Evolutionary conservation across 2,329 filamentous ascomycete species (phyloP).

Genomic region (Chaetothyriales sp.): DNA sequence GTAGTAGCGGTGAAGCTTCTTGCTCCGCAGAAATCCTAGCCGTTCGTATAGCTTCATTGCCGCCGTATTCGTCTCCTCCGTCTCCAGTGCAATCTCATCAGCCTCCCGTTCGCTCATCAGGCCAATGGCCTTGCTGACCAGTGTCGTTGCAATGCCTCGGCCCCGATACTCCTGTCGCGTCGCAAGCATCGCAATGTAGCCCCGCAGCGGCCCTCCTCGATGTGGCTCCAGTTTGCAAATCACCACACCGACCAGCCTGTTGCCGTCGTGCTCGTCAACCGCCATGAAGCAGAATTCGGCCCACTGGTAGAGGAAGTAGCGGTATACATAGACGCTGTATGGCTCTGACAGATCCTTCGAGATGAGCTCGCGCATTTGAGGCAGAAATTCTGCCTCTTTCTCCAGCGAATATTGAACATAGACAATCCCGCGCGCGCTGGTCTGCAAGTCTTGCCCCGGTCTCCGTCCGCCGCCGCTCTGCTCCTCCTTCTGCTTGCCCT

Average conservation of each 20-base stretch:
- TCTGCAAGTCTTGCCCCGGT: conserved; percentile 6
- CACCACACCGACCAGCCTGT: conserved; percentile 71
- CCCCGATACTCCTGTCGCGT: conserved; percentile 68
- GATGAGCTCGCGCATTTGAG: conserved; percentile 81
- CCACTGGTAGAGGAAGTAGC: conserved; percentile 98
- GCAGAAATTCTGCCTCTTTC: conserved; percentile 55
- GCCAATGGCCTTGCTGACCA: conserved; percentile 84
- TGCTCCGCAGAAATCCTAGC: conserved; percentile 80
- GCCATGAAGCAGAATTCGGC: conserved; percentile 94
- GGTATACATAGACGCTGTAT: conserved; percentile 98
- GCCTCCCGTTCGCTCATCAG: conserved; percentile 73
- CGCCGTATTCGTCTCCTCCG: conserved; percentile 79
- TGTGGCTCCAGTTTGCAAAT: conserved; percentile 91
- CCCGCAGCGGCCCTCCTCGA: conserved; percentile 69
- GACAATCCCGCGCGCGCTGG: conserved; percentile 23
- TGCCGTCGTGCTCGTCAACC: conserved; percentile 39
- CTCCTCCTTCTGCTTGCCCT: neutral
- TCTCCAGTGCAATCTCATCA: conserved; percentile 92
- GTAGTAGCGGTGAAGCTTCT: conserved; percentile 89
- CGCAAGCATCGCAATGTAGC: conserved; percentile 98
- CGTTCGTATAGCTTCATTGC: conserved; percentile 89
- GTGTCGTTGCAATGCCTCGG: conserved; percentile 70
- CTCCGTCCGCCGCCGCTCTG: conserved; percentile 1
- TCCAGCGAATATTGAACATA: conserved; percentile 48
- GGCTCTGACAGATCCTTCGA: conserved; percentile 94